A percentile compares a stretch with the other conserved stretches of the same genome.
Evolutionary conservation across 2,329 filamentous ascomycete species (phyloP).

Genomic region (Trichoderma sp.): DNA sequence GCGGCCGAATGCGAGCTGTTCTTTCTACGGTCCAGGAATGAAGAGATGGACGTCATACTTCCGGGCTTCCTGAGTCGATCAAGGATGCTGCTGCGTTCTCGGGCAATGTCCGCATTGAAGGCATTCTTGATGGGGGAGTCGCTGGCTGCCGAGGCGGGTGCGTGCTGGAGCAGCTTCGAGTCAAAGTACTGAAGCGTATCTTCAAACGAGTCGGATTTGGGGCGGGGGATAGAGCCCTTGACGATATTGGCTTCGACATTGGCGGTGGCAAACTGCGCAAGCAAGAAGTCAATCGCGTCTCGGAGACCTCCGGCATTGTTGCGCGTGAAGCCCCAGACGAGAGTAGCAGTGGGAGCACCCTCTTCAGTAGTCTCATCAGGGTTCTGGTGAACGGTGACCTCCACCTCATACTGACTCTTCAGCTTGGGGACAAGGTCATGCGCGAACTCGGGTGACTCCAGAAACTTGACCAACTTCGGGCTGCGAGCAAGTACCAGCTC

Average conservation of each 20-base stretch:
- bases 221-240: constrained; percentile 94
- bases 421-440: constrained; percentile 80
- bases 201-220: constrained; percentile 98
- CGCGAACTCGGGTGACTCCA: constrained; percentile 79
- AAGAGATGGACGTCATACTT: constrained; percentile 91
- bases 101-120: constrained; percentile 78
- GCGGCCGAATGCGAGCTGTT: constrained; percentile 85
- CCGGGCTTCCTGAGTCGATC: constrained; percentile 93
- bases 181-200: constrained; percentile 96
- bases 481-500: constrained; percentile 82
- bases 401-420: constrained; percentile 88
- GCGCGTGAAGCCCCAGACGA: constrained; percentile 83
- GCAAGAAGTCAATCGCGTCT: constrained; percentile 93
- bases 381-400: constrained; percentile 72
- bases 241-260: constrained; percentile 86
- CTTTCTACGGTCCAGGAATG: constrained; percentile 94
- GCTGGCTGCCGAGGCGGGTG: constrained; percentile 74
- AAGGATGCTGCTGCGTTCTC: constrained; percentile 81
- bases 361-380: constrained; percentile 59
- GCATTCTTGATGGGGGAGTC: constrained; percentile 87
- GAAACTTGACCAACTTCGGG: constrained; percentile 73
- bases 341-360: constrained; percentile 58
- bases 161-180: constrained; percentile 93
- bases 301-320: constrained; percentile 96
- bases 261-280: constrained; percentile 80